These are phyloP conservation scores for Auxenochlorella pyrenoidosa DNA, from an alignment of 139 green algal species.

Conservation along the genomic window DNA sequence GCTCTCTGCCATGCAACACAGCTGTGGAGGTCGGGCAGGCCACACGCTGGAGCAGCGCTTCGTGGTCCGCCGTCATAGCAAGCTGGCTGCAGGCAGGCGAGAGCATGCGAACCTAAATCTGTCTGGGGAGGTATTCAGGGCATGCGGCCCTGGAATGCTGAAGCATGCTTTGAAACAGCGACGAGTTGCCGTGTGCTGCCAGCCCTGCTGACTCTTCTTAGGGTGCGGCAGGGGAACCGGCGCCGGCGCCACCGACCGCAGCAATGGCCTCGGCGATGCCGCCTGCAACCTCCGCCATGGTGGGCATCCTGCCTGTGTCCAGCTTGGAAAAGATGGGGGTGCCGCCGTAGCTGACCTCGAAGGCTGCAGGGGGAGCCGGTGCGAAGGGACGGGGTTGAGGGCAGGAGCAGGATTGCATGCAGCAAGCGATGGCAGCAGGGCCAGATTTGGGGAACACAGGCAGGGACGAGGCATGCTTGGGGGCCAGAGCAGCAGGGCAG, in stretches of 20 bases:
- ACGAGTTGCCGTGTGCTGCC: background rate
- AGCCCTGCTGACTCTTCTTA: background rate
- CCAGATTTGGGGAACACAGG: too few species aligned
- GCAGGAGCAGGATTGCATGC: too few species aligned
- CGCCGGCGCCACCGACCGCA: background rate
- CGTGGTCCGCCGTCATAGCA: constrained; percentile 23
- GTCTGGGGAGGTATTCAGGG: too few species aligned
- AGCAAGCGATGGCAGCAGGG: too few species aligned
- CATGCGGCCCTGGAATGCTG: too few species aligned
- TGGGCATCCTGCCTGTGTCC: constrained; percentile 60
- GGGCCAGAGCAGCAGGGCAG: too few species aligned
- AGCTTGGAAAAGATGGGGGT: constrained; percentile 54
- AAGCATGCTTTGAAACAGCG: too few species aligned
- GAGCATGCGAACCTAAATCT: too few species aligned
- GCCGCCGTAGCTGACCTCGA: constrained; percentile 20
- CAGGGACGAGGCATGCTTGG: too few species aligned
- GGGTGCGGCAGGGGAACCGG: background rate
- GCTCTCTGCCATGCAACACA: background rate
- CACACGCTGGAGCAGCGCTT: constrained; percentile 11
- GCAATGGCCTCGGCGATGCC: constrained; percentile 41
- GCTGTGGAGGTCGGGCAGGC: constrained; percentile 9
- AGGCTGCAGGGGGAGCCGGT: background rate
- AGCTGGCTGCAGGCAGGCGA: background rate
- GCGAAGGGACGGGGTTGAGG: too few species aligned
- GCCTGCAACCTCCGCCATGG: constrained; percentile 49